phyloP scores from a whole-genome alignment of 192 early-diverging fungal species.

The Funneliformis mosseae region DNA sequence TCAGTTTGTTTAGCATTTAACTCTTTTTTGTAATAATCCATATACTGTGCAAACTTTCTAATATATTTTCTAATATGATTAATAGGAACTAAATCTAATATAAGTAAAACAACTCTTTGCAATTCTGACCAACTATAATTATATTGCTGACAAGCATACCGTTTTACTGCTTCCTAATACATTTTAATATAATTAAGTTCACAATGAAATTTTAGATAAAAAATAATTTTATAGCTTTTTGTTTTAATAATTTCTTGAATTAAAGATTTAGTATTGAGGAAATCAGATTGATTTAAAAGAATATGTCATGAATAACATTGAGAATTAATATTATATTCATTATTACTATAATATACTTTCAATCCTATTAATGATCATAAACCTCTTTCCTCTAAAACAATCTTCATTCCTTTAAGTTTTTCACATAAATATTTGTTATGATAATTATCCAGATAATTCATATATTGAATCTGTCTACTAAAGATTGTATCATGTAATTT shows the following conservation, averaged over 20 bases:
- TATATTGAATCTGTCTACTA: too few relatives aligned
- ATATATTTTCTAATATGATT: too few relatives aligned
- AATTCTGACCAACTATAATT: constrained; percentile 2
- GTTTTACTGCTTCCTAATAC: constrained; percentile 17
- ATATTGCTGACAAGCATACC: constrained; percentile 16
- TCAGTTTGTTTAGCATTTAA: too few relatives aligned
- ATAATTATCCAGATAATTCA: background rate
- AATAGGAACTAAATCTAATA: constrained; percentile 12
- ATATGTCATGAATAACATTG: constrained; percentile 1
- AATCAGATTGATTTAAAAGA: constrained; percentile 19
- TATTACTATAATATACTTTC: background rate
- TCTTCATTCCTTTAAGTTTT: constrained; percentile 2
- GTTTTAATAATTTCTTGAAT: constrained; percentile 29
- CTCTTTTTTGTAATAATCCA: too few relatives aligned
- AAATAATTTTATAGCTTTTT: constrained; percentile 7
- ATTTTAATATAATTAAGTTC: background rate
- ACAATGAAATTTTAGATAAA: constrained; percentile 31
- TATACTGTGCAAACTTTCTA: too few relatives aligned
- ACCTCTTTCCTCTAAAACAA: background rate
- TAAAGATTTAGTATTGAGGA: background rate
- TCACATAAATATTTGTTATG: too few relatives aligned
- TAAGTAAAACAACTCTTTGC: background rate
- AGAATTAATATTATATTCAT: background rate
- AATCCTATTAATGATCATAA: background rate
- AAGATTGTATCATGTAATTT: background rate